Conservation (phyloP, 164 flowering plant species). For the Stephania japonica region DNA sequence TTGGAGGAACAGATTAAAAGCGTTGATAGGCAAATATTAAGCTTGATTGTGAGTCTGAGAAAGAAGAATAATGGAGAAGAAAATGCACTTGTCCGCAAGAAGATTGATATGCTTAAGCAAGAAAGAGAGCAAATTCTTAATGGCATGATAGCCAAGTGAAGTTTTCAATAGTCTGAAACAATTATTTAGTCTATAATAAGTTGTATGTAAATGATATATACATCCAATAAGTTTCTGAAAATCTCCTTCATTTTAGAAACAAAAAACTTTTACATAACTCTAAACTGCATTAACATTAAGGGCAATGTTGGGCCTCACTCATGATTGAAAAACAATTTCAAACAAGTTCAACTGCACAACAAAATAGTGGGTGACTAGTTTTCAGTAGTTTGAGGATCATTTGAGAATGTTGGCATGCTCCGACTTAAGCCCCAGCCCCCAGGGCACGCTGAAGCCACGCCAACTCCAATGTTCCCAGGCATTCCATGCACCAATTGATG, state of each 20-base stretch:
- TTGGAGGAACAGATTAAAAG: slow-evolving; percentile 24
- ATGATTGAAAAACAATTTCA: neutral
- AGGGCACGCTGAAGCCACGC: slow-evolving; percentile 53
- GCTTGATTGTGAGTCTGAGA: neutral
- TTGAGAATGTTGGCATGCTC: slow-evolving; percentile 82
- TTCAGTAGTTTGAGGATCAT: slow-evolving; percentile 57
- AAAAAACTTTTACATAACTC: neutral
- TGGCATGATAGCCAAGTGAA: neutral
- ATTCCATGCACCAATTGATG: slow-evolving; percentile 62
- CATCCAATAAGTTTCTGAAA: neutral
- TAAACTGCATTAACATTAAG: neutral
- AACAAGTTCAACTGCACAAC: too few relatives aligned
- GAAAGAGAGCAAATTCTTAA: neutral
- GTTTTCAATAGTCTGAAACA: neutral
- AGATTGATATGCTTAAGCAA: slow-evolving; percentile 7
- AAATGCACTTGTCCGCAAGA: slow-evolving; percentile 4
- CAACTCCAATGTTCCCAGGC: slow-evolving; percentile 63
- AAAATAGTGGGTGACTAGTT: too few relatives aligned
- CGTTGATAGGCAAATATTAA: slow-evolving; percentile 22
- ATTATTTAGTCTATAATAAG: neutral
- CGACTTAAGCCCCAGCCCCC: slow-evolving; percentile 72
- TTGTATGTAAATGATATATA: neutral
- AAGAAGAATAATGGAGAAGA: slow-evolving; percentile 21
- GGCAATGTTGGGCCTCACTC: too few relatives aligned
- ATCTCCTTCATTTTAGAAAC: too few relatives aligned